These are phyloP conservation scores for Cyclotella distinguenda DNA, from an alignment of 108 stramenopile genomes.

Conservation along the genomic window DNA sequence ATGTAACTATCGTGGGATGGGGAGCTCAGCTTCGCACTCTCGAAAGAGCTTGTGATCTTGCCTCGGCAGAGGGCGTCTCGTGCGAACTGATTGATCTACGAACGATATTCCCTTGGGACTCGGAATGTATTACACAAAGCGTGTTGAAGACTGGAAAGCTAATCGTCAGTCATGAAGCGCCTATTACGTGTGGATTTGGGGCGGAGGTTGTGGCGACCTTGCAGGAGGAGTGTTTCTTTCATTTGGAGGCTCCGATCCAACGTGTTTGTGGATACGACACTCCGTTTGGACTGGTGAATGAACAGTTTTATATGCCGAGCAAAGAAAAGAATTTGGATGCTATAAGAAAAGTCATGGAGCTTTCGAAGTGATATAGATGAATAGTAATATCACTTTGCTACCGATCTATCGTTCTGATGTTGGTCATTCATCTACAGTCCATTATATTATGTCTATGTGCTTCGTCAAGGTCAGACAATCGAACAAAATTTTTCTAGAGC, in stretches of 20 bases:
- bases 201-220: slow-evolving; percentile 88
- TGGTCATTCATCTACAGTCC: not conserved
- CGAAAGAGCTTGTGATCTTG: slow-evolving; percentile 73
- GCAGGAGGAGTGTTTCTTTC: slow-evolving; percentile 84
- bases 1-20: slow-evolving; percentile 95
- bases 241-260: slow-evolving; percentile 91
- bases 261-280: slow-evolving; percentile 96
- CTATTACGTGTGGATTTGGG: slow-evolving; percentile 90
- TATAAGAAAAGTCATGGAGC: slow-evolving; percentile 65
- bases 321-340: slow-evolving; percentile 90
- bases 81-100: slow-evolving; percentile 97
- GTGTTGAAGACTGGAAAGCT: slow-evolving; percentile 94
- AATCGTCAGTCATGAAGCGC: slow-evolving; percentile 95
- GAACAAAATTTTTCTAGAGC: slow-evolving; percentile 13
- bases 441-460: no score
- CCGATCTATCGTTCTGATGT: not conserved
- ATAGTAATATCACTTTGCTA: not conserved
- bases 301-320: slow-evolving; percentile 92
- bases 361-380: slow-evolving; percentile 3
- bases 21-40: slow-evolving; percentile 86
- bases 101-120: slow-evolving; percentile 95
- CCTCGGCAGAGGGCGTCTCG: slow-evolving; percentile 74
- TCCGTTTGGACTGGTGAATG: slow-evolving; percentile 94
- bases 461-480: not conserved
- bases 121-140: slow-evolving; percentile 70